phyloP scores from a whole-genome alignment of 768 basidiomycete species.

The Cystofilobasidium bisporidii region DNA sequence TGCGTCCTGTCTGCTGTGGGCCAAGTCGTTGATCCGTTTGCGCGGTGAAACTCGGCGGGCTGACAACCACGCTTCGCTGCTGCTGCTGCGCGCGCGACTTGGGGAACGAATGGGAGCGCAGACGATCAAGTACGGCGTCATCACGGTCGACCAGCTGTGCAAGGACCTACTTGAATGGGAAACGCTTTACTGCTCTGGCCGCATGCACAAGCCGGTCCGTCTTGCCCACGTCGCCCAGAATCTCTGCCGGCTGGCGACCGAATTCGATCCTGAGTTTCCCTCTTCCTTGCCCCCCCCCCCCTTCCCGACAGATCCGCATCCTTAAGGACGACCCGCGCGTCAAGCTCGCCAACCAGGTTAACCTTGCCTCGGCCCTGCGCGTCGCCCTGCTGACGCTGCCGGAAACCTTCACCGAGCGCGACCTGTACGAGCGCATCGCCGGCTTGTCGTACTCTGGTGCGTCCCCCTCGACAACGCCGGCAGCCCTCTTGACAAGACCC shows the following conservation, averaged over 20 bases:
- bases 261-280: not conserved
- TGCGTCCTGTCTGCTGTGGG: constrained; percentile 45
- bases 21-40: not conserved
- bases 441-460: constrained; percentile 60
- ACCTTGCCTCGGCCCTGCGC: constrained; percentile 79
- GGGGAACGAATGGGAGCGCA: constrained; percentile 36
- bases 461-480: not conserved
- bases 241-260: not conserved
- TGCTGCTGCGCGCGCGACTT: not conserved
- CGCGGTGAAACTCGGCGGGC: no score
- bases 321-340: constrained; percentile 88
- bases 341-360: constrained; percentile 82
- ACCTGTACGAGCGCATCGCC: constrained; percentile 77
- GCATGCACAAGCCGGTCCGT: constrained; percentile 84
- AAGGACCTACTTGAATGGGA: constrained; percentile 87
- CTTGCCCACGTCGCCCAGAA: not conserved
- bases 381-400: constrained; percentile 83
- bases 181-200: constrained; percentile 82
- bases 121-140: constrained; percentile 95
- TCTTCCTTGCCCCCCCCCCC: no score
- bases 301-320: constrained; percentile 64
- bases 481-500: not conserved
- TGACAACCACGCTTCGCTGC: constrained; percentile 6
- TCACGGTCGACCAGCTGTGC: constrained; percentile 79
- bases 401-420: constrained; percentile 63